Base-by-base conservation (phyloP, 2,329 filamentous ascomycete genomes). In the Aureobasidium mangrovei region DNA sequence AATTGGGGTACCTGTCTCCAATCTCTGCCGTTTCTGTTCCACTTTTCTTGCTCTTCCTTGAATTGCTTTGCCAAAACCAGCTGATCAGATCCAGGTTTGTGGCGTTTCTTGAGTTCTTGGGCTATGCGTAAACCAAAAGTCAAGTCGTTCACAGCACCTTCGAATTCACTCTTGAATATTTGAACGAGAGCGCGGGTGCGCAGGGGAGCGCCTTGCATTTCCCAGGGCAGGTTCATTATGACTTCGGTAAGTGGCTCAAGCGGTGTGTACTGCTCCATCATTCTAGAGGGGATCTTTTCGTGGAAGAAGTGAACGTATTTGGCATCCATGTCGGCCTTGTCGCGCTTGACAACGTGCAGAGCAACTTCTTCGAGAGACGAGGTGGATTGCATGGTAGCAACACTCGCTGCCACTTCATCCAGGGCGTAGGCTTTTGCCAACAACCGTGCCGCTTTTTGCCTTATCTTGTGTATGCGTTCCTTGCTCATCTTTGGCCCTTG, bases 271-370 rank as follows among this genome's bases (percentile, higher is more conserved):
- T 88, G 81, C 35, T 83, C 85, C 66, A 93, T 73, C 65, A 85
- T 82, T 40, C 85, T 74, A 39, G 82, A 86, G 1, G 87, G 85
- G 28, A 93, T 91, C 77, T 91, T 93, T 70, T 94, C 87, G 70
- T 91, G 87, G 68, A 94, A 94, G 71, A 91, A 93, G 66, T 93
- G 86, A n/a, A 93, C 88, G 65, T 93, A 93, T 68, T 85, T 86
- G 29, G 87, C 88, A 63, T 93, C 86, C 32, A 60, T 70, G 63
- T 90, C 83, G 48, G 76, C 67, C n/a, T 81, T 75, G 57, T 80
- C 83, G 57, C 86, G 77, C 66, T 86, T 82, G 58, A 93, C 70
- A 32, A 94, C 88, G 58, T 85, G 74, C 4, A 78, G 76, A 2
- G 85, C 87, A 2, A 93, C 84, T 56, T 88, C 85, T 62, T 93